A percentile compares a stretch with the other conserved stretches of the same genome.
These are phyloP conservation scores for Exsudoporus frostii DNA, from an alignment of 768 basidiomycete species.

Conservation along the genomic window DNA sequence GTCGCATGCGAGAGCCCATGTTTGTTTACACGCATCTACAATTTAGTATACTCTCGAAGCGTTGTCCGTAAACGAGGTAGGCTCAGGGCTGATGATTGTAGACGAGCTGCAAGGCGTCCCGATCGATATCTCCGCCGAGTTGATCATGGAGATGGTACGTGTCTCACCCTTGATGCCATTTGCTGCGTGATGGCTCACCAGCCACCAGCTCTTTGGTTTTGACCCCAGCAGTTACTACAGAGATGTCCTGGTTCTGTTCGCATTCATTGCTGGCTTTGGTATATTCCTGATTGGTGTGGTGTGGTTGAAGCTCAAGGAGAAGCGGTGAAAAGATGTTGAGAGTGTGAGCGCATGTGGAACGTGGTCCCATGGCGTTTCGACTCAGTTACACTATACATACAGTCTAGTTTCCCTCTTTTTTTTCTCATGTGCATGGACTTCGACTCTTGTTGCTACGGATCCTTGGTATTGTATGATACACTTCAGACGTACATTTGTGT, in stretches of 20 bases:
- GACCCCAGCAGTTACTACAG: constrained; percentile 78
- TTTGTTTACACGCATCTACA: background rate
- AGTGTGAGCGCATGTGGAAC: background rate
- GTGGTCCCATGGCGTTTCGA: background rate
- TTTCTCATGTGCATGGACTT: background rate
- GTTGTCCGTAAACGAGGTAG: constrained; percentile 87
- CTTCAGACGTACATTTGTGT: background rate
- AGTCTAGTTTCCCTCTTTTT: background rate
- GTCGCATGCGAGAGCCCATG: background rate
- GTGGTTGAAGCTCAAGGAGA: constrained; percentile 74
- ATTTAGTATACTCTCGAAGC: constrained; percentile 69
- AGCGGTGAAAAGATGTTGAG: constrained; percentile 43
- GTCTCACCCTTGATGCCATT: background rate
- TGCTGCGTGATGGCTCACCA: background rate
- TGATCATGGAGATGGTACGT: constrained; percentile 83
- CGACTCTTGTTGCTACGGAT: background rate
- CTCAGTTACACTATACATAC: background rate
- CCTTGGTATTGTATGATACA: background rate
- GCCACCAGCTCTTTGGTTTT: constrained; percentile 78
- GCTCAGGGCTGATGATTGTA: constrained; percentile 79
- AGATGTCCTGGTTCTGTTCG: constrained; percentile 84
- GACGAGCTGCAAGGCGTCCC: constrained; percentile 81
- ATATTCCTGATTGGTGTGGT: constrained; percentile 70
- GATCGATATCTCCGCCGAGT: constrained; percentile 68
- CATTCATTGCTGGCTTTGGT: constrained; percentile 79